Base-by-base conservation (phyloP, 1,284 basidiomycete genomes). In the Microbotryomycetes sp. region DNA sequence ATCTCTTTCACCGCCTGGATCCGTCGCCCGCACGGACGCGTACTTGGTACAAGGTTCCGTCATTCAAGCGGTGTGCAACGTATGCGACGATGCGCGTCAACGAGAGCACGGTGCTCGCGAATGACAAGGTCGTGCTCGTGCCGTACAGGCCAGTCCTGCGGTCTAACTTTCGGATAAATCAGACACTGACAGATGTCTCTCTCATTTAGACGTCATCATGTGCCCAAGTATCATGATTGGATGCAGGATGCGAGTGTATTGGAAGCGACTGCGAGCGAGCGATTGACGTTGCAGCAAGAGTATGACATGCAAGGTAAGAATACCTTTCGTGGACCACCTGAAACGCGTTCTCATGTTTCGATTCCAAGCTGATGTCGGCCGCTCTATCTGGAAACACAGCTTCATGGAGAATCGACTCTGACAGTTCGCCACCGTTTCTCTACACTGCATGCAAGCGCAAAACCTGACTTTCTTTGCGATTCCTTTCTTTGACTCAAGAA, bases 251-350 rank as follows among this genome's bases (percentile, higher is more conserved):
- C 83, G 16, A 83, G 84, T 65, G 78, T 97, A 54, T 82, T 86
- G 54, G 81, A 84, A 64, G 79, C 87, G 31, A 97, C 91, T 0
- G 91, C 92, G 1, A 91, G 88, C 58, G 91, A 96, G 71, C 85
- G 86, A 5, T 79, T 97, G 45, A 83, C 81, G 0, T 77, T 92
- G 11, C 85, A 88, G 56, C 84, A 94, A 72, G 94, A 97, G 72
- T 86, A 87, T 66, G 86, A 87, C 23, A 97, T 97, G 92, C 92
- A 97, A 75, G 79, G 90, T 91, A 71, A 59, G 84, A 41, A n/a
- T n/a, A 52, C 6, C 23, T 21, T 41, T 15, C 45, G 55, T 52
- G 23, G n/a, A 29, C 52, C 30, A 15, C 23, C 9, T 4, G 5
- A 4, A 23, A n/a, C 23, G 29, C 2, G 7, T 11, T 29, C 18